Evolutionary conservation across 2,329 filamentous ascomycete species (phyloP).

Genomic region (Neonectria neomacrospora): DNA sequence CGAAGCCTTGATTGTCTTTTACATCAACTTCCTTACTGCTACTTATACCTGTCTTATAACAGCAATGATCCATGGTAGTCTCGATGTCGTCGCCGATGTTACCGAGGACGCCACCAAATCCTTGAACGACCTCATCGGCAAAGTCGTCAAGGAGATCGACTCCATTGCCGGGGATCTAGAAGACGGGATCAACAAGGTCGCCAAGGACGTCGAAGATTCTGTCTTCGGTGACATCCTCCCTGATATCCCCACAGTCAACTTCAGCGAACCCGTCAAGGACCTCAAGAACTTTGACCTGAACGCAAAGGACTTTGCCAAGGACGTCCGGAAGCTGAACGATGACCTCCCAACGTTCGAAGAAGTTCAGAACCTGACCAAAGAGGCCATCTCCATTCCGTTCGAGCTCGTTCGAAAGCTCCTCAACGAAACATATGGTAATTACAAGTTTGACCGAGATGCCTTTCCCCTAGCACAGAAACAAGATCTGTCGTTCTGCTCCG

Average conservation of each 20-base stretch:
- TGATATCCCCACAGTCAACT: conserved; percentile 66
- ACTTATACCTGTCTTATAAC: conserved; percentile 93
- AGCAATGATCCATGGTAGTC: conserved; percentile 80
- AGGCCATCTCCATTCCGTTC: conserved; percentile 82
- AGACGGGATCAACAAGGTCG: conserved; percentile 62
- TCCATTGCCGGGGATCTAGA: conserved; percentile 62
- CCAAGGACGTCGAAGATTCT: conserved; percentile 53
- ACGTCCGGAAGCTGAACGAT: conserved; percentile 77
- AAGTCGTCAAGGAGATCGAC: conserved; percentile 70
- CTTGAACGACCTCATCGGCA: conserved; percentile 62
- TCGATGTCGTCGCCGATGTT: conserved; percentile 71
- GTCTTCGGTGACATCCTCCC: conserved; percentile 63
- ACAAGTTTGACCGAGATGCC: conserved; percentile 78
- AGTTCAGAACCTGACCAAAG: conserved; percentile 83
- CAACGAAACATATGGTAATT: conserved; percentile 75
- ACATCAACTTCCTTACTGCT: conserved; percentile 89
- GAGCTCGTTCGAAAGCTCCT: conserved; percentile 79
- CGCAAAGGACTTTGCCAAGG: conserved; percentile 73
- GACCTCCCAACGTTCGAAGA: conserved; percentile 86
- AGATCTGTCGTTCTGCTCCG: conserved; percentile 85
- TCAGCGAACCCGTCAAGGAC: conserved; percentile 71
- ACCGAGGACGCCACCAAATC: conserved; percentile 64
- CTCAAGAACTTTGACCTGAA: conserved; percentile 77
- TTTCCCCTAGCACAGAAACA: conserved; percentile 90
- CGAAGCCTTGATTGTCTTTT: conserved; percentile 88